Evolutionary conservation across 176 grass and related monocot species (phyloP), one percentile per base, ranked within the genome.

Genomic region (Triticum urartu): DNA sequence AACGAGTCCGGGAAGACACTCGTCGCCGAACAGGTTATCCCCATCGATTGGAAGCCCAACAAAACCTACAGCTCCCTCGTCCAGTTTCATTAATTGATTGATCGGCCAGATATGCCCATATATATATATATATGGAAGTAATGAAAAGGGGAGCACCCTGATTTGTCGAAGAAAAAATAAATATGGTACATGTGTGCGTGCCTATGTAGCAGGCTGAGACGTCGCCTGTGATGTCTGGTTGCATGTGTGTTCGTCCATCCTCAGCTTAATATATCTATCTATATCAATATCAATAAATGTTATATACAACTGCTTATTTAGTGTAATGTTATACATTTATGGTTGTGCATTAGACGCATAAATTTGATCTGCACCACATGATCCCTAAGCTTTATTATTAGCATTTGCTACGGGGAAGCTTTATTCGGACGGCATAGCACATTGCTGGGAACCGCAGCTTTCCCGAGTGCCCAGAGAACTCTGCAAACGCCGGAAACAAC

Each of bases 41-140:
- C 54, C 18, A 18, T 61, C 0, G 88, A 88, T 45, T 97, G 94
- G 94, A 50, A 90, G 56, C 77, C 92, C 0, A 68, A 90, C 79
- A 24, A 35, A n/a, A 75, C 82, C 59, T 97, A 97, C 79, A 70
- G 22, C 11, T 91, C 92, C 24, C 11, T 85, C 14, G 81, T 94
- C 48, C 88, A 89, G 71, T 89, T 81, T 78, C 35, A 43, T 40
- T 74, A n/a, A 13, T 8, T 58, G 17, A 58, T 58, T 1, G 6
- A 58, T 58, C 2, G 12, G 9, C 45, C 12, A 48, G 12, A 48
- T 48, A 48, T 21, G 6, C 6, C 54, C 15, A 34, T 34, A 34
- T 58, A 56, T n/a, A 33, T 33, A 34, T 58, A 56, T 56, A 58
- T 8, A 58, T 58, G 54, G 8, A 21, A 58, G 6, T 0, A 58